Percentiles rank a stretch among this genome's conserved stretches.
These are phyloP conservation scores for Daedalea quercina DNA, from an alignment of 768 basidiomycete genomes.

Conservation along the genomic window DNA sequence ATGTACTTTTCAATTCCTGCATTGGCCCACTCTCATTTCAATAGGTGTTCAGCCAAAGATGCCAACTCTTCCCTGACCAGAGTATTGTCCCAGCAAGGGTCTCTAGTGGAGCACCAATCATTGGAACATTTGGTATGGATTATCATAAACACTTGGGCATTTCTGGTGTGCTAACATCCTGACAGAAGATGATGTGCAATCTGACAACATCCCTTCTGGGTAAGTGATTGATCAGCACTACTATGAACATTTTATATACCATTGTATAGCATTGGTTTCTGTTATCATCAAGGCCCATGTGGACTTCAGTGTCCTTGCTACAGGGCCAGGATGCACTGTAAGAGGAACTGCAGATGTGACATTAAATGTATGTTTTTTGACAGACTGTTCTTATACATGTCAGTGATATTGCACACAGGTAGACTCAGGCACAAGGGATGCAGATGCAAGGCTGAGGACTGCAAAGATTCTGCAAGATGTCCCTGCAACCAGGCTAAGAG, in stretches of 20 bases:
- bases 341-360: conserved; percentile 41
- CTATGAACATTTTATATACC: background rate
- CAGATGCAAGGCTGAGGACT: conserved; percentile 18
- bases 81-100: conserved; percentile 7
- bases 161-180: background rate
- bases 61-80: conserved; percentile 15
- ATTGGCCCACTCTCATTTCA: background rate
- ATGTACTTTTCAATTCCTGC: background rate
- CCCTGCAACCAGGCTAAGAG: conserved; percentile 11
- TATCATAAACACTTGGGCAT: no score
- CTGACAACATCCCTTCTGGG: background rate
- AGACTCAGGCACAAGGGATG: conserved; percentile 36
- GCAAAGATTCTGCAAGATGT: conserved; percentile 34
- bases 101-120: no score
- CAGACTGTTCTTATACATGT: no score
- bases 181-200: background rate
- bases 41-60: conserved; percentile 18
- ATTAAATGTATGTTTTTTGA: conserved; percentile 33
- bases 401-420: conserved; percentile 27
- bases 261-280: conserved; percentile 1
- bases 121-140: no score
- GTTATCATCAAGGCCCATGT: conserved; percentile 37
- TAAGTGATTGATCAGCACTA: background rate
- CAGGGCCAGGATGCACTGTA: conserved; percentile 33
- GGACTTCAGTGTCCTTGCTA: conserved; percentile 37